Percentiles rank a stretch among this genome's conserved stretches.
These are phyloP conservation scores for Fusarium coffeatum DNA, from an alignment of 2,329 filamentous ascomycete species.

Conservation along the genomic window DNA sequence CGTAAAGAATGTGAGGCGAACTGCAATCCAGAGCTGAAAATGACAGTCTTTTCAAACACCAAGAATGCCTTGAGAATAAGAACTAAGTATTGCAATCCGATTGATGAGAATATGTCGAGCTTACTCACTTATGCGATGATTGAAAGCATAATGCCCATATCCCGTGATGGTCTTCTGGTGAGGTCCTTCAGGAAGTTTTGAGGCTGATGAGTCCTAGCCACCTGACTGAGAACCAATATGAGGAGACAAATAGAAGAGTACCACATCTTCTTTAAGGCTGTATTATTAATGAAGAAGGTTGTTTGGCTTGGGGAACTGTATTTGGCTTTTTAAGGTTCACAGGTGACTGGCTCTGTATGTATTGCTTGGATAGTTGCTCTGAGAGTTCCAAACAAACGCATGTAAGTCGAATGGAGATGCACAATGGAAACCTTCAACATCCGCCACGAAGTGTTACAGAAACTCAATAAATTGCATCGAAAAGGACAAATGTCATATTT, in stretches of 20 bases:
- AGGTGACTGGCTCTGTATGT: not conserved
- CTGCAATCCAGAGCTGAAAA: too few relatives aligned
- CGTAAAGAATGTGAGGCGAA: too few relatives aligned
- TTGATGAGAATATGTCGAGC: not conserved
- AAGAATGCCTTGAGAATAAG: too few relatives aligned
- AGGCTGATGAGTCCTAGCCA: not conserved
- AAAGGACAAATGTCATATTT: not conserved
- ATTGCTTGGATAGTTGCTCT: not conserved
- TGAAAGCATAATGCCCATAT: not conserved
- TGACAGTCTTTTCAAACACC: too few relatives aligned
- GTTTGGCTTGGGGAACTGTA: not conserved
- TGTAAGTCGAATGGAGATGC: not conserved
- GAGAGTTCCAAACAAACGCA: not conserved
- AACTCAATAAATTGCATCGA: not conserved
- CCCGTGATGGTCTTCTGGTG: not conserved
- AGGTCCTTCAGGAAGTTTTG: not conserved
- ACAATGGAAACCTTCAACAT: not conserved
- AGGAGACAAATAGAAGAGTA: not conserved
- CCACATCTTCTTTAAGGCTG: not conserved
- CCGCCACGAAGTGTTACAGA: not conserved
- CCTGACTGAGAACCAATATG: not conserved
- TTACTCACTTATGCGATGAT: not conserved
- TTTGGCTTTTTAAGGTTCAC: not conserved
- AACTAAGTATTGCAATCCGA: accelerated
- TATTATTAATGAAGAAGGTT: accelerated